Percentiles rank a stretch among this genome's conserved stretches.
Conservation (phyloP, 2,329 filamentous ascomycete species). For the Xylaria arbuscula region DNA sequence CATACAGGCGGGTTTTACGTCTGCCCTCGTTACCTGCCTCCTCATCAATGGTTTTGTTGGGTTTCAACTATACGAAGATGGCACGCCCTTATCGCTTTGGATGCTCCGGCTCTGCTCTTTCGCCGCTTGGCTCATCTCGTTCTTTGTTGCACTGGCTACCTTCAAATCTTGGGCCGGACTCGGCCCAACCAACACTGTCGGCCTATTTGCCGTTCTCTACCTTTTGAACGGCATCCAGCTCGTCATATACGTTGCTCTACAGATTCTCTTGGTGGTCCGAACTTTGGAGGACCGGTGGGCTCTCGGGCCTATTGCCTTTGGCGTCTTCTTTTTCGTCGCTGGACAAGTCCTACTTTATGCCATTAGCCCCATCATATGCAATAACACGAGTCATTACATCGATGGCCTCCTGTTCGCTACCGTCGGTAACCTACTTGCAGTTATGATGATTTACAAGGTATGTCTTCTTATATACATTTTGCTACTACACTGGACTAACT, state of each 20-base stretch:
- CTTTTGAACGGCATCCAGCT: slow-evolving; percentile 89
- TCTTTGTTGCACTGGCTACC: slow-evolving; percentile 87
- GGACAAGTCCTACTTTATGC: slow-evolving; percentile 95
- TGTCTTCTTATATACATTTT: slow-evolving; percentile 34
- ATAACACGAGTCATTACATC: slow-evolving; percentile 86
- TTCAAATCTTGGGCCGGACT: slow-evolving; percentile 93
- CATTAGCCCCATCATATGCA: slow-evolving; percentile 86
- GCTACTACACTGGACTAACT: slow-evolving; percentile 47
- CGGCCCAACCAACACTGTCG: slow-evolving; percentile 84
- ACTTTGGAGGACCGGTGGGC: slow-evolving; percentile 97
- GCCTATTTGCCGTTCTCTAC: slow-evolving; percentile 91
- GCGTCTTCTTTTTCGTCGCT: slow-evolving; percentile 88
- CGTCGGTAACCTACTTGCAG: slow-evolving; percentile 89
- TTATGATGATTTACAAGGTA: slow-evolving; percentile 99
- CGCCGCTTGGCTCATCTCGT: slow-evolving; percentile 85
- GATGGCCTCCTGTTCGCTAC: slow-evolving; percentile 96
- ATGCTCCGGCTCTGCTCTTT: slow-evolving; percentile 82
- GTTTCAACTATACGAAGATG: slow-evolving; percentile 98
- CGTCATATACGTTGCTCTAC: slow-evolving; percentile 85
- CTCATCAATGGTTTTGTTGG: slow-evolving; percentile 98
- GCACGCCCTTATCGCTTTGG: slow-evolving; percentile 93
- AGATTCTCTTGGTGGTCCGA: slow-evolving; percentile 86
- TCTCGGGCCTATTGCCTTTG: slow-evolving; percentile 89
- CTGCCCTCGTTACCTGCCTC: slow-evolving; percentile 86
- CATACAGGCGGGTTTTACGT: slow-evolving; percentile 84